A percentile compares a stretch with the other conserved stretches of the same genome.
Conservation (phyloP, 352 stramenopile genomes). For the Globisporangium sylvaticum region DNA sequence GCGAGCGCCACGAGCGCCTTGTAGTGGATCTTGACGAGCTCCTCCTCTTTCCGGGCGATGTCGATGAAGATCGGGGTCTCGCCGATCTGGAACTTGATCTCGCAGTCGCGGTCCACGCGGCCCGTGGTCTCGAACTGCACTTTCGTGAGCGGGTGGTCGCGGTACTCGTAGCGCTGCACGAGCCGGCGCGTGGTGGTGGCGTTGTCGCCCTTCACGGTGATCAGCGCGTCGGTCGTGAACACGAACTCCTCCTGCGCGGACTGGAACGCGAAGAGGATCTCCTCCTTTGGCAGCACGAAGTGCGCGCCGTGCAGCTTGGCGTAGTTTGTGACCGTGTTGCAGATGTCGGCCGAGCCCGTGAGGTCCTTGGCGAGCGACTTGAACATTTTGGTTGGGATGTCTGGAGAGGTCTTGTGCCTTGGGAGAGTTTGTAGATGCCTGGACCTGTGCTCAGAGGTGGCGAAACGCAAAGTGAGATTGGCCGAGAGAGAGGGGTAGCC, state of each 20-base stretch:
- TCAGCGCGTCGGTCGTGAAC: constrained; percentile 62
- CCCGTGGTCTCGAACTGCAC: constrained; percentile 56
- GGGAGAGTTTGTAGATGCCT: background rate
- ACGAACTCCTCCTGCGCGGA: constrained; percentile 58
- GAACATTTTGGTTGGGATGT: constrained; percentile 26
- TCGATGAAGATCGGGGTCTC: constrained; percentile 39
- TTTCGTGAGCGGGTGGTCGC: constrained; percentile 25
- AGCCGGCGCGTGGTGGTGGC: constrained; percentile 51
- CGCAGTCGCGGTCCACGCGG: constrained; percentile 52
- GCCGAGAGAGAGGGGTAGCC: background rate
- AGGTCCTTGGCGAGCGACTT: constrained; percentile 49
- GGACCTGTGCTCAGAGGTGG: background rate
- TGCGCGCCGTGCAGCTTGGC: constrained; percentile 32
- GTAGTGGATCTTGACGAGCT: constrained; percentile 43
- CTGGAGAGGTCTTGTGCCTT: background rate
- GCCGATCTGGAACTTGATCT: constrained; percentile 61
- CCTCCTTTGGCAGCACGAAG: constrained; percentile 52
- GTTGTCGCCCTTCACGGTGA: constrained; percentile 31
- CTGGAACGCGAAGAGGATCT: constrained; percentile 48
- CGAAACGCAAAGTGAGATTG: constrained; percentile 10
- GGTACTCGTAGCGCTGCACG: constrained; percentile 38
- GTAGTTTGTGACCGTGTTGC: constrained; percentile 38
- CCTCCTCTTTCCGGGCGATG: constrained; percentile 47
- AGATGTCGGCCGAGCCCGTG: constrained; percentile 49
- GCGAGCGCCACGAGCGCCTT: constrained; percentile 39